Conservation (phyloP, 2,329 filamentous ascomycete species). For the Botrytis byssoidea region DNA sequence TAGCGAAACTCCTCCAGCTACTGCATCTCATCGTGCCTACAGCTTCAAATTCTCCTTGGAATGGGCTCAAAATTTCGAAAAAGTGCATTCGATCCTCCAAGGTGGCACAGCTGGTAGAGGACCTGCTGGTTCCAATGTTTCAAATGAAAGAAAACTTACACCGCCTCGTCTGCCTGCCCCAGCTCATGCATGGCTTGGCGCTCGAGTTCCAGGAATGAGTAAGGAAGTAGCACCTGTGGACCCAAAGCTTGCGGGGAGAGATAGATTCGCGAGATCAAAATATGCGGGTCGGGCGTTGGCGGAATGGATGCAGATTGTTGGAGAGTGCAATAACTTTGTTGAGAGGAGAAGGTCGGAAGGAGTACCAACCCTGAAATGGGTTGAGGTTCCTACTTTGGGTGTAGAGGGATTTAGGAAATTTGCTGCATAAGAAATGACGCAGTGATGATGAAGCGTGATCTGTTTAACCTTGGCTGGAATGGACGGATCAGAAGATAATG, state of each 20-base stretch:
- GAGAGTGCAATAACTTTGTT: conserved; percentile 79
- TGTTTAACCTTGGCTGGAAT: not conserved
- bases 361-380: conserved; percentile 60
- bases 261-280: conserved; percentile 45
- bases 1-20: conserved; percentile 53
- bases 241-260: conserved; percentile 28
- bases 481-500: not conserved
- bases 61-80: conserved; percentile 54
- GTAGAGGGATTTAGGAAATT: conserved; percentile 59
- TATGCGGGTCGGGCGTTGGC: conserved; percentile 73
- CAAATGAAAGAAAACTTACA: conserved; percentile 57
- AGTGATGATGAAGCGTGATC: not conserved
- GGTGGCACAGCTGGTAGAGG: conserved; percentile 13
- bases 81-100: conserved; percentile 23
- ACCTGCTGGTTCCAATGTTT: conserved; percentile 18
- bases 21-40: conserved; percentile 47
- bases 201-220: conserved; percentile 35
- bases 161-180: conserved; percentile 68
- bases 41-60: conserved; percentile 75
- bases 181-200: conserved; percentile 62
- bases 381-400: conserved; percentile 66
- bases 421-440: conserved; percentile 13
- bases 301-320: conserved; percentile 73
- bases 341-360: conserved; percentile 74
- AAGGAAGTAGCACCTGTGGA: conserved; percentile 33